Conservation (phyloP, 1,139 yeast species). For the Yamadazyma sp. region DNA sequence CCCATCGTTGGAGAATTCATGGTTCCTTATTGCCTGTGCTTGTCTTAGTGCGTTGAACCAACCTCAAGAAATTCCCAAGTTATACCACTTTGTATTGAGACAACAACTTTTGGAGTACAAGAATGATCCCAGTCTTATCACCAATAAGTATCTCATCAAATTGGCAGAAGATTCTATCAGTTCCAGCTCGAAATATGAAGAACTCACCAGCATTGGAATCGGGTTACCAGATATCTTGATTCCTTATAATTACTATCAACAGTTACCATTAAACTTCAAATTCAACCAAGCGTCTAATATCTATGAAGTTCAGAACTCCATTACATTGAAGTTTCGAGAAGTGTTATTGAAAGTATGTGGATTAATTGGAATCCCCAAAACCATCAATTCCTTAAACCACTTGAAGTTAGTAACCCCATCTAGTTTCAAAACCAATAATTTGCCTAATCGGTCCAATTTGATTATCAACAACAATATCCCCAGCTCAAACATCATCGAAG, state of each 20-base stretch:
- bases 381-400: constrained; percentile 73
- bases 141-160: constrained; percentile 29
- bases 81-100: constrained; percentile 73
- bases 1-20: constrained; percentile 45
- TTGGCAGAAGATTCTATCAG: constrained; percentile 43
- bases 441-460: constrained; percentile 31
- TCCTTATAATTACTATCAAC: constrained; percentile 40
- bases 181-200: constrained; percentile 39
- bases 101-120: constrained; percentile 42
- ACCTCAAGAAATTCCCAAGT: constrained; percentile 75
- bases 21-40: constrained; percentile 80
- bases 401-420: constrained; percentile 68
- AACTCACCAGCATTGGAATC: constrained; percentile 44
- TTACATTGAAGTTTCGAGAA: constrained; percentile 69
- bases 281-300: constrained; percentile 32
- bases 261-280: constrained; percentile 41
- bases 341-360: constrained; percentile 77
- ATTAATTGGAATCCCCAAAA: constrained; percentile 77
- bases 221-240: constrained; percentile 45
- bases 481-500: constrained; percentile 41
- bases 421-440: constrained; percentile 27
- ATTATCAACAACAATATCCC: constrained; percentile 37
- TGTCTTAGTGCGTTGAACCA: constrained; percentile 78
- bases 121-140: constrained; percentile 26
- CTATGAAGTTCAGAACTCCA: constrained; percentile 31